A percentile compares a stretch with the other conserved stretches of the same genome.
Conservation (phyloP, 1,284 basidiomycete genomes). For the Ceratobasidium sp. region DNA sequence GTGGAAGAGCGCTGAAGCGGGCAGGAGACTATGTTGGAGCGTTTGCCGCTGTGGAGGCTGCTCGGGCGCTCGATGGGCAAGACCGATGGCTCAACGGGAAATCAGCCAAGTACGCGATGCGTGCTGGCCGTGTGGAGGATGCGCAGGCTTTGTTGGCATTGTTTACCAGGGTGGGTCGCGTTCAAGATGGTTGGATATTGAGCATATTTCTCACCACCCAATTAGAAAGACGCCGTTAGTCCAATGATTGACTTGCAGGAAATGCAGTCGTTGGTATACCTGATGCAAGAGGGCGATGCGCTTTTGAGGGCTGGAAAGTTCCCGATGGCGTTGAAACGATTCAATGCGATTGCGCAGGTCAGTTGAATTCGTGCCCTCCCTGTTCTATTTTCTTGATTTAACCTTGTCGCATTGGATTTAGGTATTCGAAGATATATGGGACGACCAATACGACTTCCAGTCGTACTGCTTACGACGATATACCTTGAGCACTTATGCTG, state of each 20-base stretch:
- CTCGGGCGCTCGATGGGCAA: slow-evolving; percentile 89
- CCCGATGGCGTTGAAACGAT: slow-evolving; percentile 90
- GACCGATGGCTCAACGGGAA: slow-evolving; percentile 98
- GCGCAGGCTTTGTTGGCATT: slow-evolving; percentile 78
- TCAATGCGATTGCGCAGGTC: slow-evolving; percentile 80
- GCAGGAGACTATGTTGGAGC: slow-evolving; percentile 84
- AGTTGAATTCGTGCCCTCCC: slow-evolving; percentile 35
- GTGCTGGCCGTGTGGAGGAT: slow-evolving; percentile 81
- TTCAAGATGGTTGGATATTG: slow-evolving; percentile 13
- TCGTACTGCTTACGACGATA: slow-evolving; percentile 92
- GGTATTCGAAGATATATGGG: slow-evolving; percentile 89
- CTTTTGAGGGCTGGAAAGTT: slow-evolving; percentile 72
- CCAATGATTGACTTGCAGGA: slow-evolving; percentile 89
- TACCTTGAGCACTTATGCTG: slow-evolving; percentile 85
- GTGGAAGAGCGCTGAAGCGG: slow-evolving; percentile 88
- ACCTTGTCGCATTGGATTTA: slow-evolving; percentile 50
- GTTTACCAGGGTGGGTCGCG: slow-evolving; percentile 81
- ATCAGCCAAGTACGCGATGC: slow-evolving; percentile 88
- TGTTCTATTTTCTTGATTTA: slow-evolving; percentile 32
- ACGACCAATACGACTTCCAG: slow-evolving; percentile 99
- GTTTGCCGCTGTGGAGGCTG: slow-evolving; percentile 81
- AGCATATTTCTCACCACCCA: slow-evolving; percentile 43
- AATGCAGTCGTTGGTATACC: slow-evolving; percentile 94
- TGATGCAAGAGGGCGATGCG: slow-evolving; percentile 84
- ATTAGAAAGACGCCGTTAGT: slow-evolving; percentile 81